Conservation (phyloP, 495 filamentous ascomycete genomes). For the Extremus antarcticus region DNA sequence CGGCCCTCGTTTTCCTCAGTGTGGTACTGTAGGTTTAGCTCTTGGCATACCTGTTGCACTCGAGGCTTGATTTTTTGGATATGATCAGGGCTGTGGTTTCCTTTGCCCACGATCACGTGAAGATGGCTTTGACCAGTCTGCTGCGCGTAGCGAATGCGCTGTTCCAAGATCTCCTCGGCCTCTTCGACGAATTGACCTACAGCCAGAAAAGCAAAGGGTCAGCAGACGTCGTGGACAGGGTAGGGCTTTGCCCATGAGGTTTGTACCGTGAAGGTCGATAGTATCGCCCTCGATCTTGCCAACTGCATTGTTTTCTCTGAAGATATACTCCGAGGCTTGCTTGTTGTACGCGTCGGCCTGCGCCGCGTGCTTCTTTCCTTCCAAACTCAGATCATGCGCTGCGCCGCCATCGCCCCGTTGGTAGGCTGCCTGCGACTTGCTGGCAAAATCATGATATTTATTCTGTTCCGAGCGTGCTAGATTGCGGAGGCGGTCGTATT, state of each 20-base stretch:
- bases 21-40: conserved; percentile 67
- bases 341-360: conserved; percentile 73
- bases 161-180: conserved; percentile 78
- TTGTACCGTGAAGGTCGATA: conserved; percentile 92
- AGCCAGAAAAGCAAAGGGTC: no score
- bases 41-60: conserved; percentile 73
- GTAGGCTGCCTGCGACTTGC: conserved; percentile 56
- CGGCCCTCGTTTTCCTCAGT: conserved; percentile 82
- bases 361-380: conserved; percentile 71
- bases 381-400: conserved; percentile 70
- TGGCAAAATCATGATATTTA: conserved; percentile 65
- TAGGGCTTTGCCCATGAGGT: no score
- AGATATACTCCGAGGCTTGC: conserved; percentile 87
- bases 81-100: conserved; percentile 69
- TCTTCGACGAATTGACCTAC: conserved; percentile 89
- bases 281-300: conserved; percentile 63
- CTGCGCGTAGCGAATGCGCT: conserved; percentile 65
- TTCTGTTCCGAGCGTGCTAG: conserved; percentile 68
- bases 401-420: conserved; percentile 60
- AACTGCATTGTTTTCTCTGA: conserved; percentile 76
- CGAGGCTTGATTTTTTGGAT: conserved; percentile 86
- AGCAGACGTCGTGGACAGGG: no score
- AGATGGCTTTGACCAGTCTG: conserved; percentile 63
- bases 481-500: conserved; percentile 84
- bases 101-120: conserved; percentile 86